Percentiles rank a stretch among this genome's conserved stretches.
Evolutionary conservation across 805 yeast species (phyloP).

Genomic region (Yamadazyma nakazawae): DNA sequence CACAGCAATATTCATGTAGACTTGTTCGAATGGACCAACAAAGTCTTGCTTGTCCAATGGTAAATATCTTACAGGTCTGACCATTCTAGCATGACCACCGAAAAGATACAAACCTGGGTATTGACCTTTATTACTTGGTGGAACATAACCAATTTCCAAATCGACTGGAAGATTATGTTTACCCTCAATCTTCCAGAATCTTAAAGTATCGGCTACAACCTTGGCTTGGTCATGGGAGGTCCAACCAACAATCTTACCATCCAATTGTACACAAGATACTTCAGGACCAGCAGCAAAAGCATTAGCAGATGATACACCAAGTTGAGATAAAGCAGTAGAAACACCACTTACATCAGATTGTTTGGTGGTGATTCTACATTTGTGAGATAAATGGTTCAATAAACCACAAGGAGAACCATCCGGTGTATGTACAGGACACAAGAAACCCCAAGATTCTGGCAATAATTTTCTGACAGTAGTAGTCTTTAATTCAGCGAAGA

Average conservation of each 20-base stretch:
- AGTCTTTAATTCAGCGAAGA: slow-evolving; percentile 96
- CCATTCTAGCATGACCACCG: slow-evolving; percentile 92
- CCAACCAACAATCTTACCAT: slow-evolving; percentile 93
- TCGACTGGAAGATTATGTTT: slow-evolving; percentile 74
- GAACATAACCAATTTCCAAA: slow-evolving; percentile 92
- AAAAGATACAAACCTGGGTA: slow-evolving; percentile 93
- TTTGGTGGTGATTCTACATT: slow-evolving; percentile 80
- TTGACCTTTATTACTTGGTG: slow-evolving; percentile 94
- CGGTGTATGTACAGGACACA: slow-evolving; percentile 98
- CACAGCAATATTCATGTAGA: slow-evolving; percentile 93
- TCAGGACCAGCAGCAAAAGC: slow-evolving; percentile 85
- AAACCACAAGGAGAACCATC: slow-evolving; percentile 99
- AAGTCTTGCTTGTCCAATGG: slow-evolving; percentile 81
- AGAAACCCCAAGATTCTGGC: slow-evolving; percentile 98
- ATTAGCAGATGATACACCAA: slow-evolving; percentile 82
- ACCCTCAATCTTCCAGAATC: slow-evolving; percentile 91
- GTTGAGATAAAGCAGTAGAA: slow-evolving; percentile 58
- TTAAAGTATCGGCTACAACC: slow-evolving; percentile 81
- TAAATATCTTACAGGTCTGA: slow-evolving; percentile 90
- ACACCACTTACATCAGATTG: slow-evolving; percentile 72
- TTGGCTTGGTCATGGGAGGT: slow-evolving; percentile 85
- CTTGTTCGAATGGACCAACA: slow-evolving; percentile 97
- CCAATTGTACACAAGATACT: slow-evolving; percentile 86
- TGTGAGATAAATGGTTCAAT: slow-evolving; percentile 93
- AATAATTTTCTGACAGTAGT: slow-evolving; percentile 94